These are phyloP conservation scores for Tritrichomonas musculus DNA, from an alignment of 208 protist species.

Conservation along the genomic window DNA sequence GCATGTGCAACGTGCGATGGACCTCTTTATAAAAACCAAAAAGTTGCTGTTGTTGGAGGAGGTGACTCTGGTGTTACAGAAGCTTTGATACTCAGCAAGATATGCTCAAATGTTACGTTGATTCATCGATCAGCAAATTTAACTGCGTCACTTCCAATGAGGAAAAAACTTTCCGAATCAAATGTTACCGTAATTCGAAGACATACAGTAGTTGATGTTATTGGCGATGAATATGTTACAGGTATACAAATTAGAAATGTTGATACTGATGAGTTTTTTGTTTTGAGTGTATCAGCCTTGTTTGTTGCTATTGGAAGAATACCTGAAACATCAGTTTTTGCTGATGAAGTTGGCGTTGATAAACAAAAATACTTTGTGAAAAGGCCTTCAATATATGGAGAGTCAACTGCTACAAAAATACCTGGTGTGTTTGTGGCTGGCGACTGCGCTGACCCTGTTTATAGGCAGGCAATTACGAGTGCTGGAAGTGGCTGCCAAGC, in stretches of 20 bases:
- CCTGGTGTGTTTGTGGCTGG: slow-evolving; percentile 67
- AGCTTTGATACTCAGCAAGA: slow-evolving; percentile 59
- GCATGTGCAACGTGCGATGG: slow-evolving; percentile 67
- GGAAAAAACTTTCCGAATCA: slow-evolving; percentile 41
- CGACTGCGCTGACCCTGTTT: slow-evolving; percentile 63
- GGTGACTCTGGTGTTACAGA: slow-evolving; percentile 64
- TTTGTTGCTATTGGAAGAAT: slow-evolving; percentile 69
- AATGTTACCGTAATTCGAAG: slow-evolving; percentile 51
- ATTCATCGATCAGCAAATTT: slow-evolving; percentile 61
- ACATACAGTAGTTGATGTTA: slow-evolving; percentile 41
- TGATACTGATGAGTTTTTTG: background rate
- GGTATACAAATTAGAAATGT: background rate
- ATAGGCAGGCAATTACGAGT: slow-evolving; percentile 67
- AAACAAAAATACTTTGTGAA: slow-evolving; percentile 58
- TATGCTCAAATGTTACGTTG: slow-evolving; percentile 57
- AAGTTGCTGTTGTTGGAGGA: slow-evolving; percentile 60
- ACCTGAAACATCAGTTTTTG: slow-evolving; percentile 54
- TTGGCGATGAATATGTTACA: slow-evolving; percentile 38
- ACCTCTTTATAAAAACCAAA: background rate
- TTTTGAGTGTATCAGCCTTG: slow-evolving; percentile 44
- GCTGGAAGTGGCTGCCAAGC: slow-evolving; percentile 69
- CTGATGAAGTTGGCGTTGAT: slow-evolving; percentile 56
- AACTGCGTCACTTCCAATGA: slow-evolving; percentile 64
- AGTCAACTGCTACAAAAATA: slow-evolving; percentile 44
- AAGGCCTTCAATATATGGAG: no score